phyloP scores from a whole-genome alignment of 108 stramenopile species.

The Schizochytrium sp. region DNA sequence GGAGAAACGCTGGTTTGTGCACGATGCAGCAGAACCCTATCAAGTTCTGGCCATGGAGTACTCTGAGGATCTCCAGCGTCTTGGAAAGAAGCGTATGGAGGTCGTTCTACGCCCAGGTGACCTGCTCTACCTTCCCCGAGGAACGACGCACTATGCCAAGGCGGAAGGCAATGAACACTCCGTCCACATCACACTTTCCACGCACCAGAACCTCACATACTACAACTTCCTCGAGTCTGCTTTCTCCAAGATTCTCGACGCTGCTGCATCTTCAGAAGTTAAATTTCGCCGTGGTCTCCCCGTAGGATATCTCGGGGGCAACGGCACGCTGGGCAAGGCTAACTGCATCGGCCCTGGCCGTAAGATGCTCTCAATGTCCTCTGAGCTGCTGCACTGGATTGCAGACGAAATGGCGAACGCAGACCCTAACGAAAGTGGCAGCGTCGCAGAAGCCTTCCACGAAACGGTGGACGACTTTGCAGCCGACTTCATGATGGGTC shows the following conservation, averaged over 20 bases:
- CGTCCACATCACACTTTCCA: constrained; percentile 90
- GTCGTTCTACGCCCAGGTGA: constrained; percentile 83
- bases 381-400: neutral
- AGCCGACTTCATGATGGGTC: constrained; percentile 13
- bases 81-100: constrained; percentile 37
- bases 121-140: constrained; percentile 90
- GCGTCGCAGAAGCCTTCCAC: neutral
- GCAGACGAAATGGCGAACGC: neutral
- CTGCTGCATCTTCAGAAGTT: constrained; percentile 77
- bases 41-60: constrained; percentile 47
- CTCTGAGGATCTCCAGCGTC: constrained; percentile 9
- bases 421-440: neutral
- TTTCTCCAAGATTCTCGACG: constrained; percentile 87
- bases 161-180: constrained; percentile 82
- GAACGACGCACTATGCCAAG: constrained; percentile 94
- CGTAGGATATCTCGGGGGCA: constrained; percentile 72
- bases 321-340: neutral
- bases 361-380: neutral
- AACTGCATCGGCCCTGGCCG: neutral
- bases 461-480: constrained; percentile 54
- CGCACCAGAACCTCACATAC: constrained; percentile 93
- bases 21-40: constrained; percentile 62
- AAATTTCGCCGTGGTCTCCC: constrained; percentile 88
- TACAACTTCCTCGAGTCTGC: constrained; percentile 87
- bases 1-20: constrained; percentile 89